Base-by-base conservation (phyloP, 331 rosid species). In the Malus hybrid region DNA sequence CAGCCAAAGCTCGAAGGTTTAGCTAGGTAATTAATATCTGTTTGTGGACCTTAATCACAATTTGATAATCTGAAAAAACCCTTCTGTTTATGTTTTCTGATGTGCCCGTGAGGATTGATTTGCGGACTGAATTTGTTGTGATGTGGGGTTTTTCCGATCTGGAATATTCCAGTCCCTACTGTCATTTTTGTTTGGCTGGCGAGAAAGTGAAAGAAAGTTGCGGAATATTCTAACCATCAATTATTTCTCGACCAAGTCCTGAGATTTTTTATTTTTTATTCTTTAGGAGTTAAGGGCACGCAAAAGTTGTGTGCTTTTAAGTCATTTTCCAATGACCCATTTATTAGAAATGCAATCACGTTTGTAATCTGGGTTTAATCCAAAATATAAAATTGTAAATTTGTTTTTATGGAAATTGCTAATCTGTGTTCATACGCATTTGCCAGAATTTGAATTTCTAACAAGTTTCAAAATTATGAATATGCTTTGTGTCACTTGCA, bases 1-100 rank as follows among this genome's bases (percentile, higher is more conserved):
- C 90, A 90, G 85, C 98, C 98, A 1, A 89, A 89, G 87, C 91
- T 93, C 69, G 90, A 91, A 87, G 86, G 87, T 55, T 81, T 90
- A 64, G 98, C 98, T 86, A 89, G 98, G 98, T 89, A 90, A 78
- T 24, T 6, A 50, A 20, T 44, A 5, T 27, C 2, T 18, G 39
- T 72, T 68, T 57, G 18, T 19, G 31, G 22, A 24, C 27, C 22
- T 48, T 65, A 19, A 24, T 31, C 54, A 9, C 19, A 64, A 64
- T 32, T 42, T 32, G 22, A 0, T 64, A 64, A 32, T 64, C 19
- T 64, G 11, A 15, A 1, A 57, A 57, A 5, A 6, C 22, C 36
- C 5, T 28, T 62, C 20, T 62, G 13, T 63, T 74, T 63, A 31
- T 22, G 61, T 9, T 32, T 69, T 3, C 24, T 11, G 56, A 12